A percentile compares a stretch with the other conserved stretches of the same genome.
Evolutionary conservation across 306 rosid genomes (phyloP).

Genomic region (Canavalia ensiformis): DNA sequence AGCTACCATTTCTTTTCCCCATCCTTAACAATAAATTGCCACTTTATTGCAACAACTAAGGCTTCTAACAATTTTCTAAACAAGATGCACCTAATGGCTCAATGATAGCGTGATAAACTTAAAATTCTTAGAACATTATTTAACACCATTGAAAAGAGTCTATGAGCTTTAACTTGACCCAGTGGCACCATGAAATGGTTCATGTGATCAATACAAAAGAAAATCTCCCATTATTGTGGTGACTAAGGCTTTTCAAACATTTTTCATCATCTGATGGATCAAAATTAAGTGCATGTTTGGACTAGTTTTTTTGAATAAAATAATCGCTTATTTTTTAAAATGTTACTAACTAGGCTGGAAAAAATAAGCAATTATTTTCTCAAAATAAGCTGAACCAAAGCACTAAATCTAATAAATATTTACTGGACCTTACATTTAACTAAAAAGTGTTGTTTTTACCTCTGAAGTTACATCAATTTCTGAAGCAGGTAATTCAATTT

Average conservation of each 20-base stretch:
- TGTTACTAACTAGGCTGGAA: too few relatives aligned
- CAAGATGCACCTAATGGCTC: neutral
- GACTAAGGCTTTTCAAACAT: constrained; percentile 1
- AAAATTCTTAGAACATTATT: constrained; percentile 1
- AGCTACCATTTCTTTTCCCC: neutral
- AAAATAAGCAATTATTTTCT: too few relatives aligned
- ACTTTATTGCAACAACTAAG: neutral
- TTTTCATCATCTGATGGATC: neutral
- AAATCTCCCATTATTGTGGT: neutral
- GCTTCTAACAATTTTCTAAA: neutral
- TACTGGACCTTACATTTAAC: neutral
- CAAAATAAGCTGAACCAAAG: too few relatives aligned
- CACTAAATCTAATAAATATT: neutral
- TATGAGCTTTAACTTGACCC: neutral
- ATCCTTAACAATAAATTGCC: neutral
- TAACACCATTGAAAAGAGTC: neutral
- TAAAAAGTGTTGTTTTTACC: neutral
- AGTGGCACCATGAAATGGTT: neutral
- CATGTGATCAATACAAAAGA: neutral
- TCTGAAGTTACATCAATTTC: neutral
- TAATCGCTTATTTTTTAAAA: too few relatives aligned
- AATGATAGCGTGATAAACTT: neutral
- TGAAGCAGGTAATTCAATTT: constrained; percentile 17
- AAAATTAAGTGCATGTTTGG: neutral
- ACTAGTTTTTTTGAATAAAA: too few relatives aligned